A percentile compares a stretch with the other conserved stretches of the same genome.
These are phyloP conservation scores for Fusarium phyllophilum DNA, from an alignment of 2,329 filamentous ascomycete species.

Conservation along the genomic window DNA sequence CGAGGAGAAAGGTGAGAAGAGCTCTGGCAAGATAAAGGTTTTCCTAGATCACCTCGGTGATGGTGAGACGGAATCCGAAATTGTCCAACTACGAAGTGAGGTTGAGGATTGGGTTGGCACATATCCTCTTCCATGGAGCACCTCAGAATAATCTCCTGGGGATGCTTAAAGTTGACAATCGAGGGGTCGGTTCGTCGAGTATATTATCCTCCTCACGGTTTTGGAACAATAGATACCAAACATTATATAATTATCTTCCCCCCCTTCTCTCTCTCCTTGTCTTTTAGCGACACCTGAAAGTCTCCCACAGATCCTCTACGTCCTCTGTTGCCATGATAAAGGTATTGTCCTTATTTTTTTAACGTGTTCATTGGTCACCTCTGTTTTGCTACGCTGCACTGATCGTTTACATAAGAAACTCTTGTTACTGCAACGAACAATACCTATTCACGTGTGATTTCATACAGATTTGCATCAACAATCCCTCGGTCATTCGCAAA, in stretches of 20 bases:
- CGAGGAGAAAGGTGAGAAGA: conserved; percentile 74
- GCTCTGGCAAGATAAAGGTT: conserved; percentile 69
- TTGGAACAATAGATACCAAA: background rate
- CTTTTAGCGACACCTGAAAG: background rate
- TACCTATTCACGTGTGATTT: background rate
- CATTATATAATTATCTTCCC: background rate
- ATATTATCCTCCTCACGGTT: background rate
- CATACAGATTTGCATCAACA: background rate
- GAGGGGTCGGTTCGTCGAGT: background rate
- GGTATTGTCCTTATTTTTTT: background rate
- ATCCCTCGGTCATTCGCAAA: background rate
- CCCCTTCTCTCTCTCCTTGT: background rate
- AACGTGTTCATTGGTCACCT: background rate
- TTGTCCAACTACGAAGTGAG: conserved; percentile 77
- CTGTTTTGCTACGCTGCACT: background rate
- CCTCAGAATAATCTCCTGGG: conserved; percentile 41
- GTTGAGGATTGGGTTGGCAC: conserved; percentile 83
- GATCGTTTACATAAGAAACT: background rate
- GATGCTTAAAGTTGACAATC: background rate
- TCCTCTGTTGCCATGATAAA: background rate
- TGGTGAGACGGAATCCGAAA: conserved; percentile 74
- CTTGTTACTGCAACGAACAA: background rate
- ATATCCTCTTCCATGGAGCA: conserved; percentile 76
- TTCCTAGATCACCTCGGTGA: conserved; percentile 76
- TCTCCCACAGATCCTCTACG: background rate